phyloP scores from a whole-genome alignment of 345 rosid genomes.

The Eutrema yunnanense region DNA sequence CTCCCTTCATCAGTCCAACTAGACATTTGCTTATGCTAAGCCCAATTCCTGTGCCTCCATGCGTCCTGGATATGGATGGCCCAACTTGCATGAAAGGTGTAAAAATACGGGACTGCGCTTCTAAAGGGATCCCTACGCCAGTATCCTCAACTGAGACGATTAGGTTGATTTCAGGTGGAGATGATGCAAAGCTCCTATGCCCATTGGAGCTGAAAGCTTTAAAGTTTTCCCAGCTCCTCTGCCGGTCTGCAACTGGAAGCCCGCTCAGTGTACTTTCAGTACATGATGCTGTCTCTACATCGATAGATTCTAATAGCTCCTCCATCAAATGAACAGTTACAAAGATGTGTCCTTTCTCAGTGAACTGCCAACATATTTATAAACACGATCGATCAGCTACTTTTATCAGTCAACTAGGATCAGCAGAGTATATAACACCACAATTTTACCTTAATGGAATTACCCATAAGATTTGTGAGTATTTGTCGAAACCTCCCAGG shows the following conservation, averaged over 20 bases:
- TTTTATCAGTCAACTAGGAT: neutral
- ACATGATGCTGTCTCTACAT: constrained; percentile 49
- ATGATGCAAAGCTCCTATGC: constrained; percentile 24
- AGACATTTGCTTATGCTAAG: constrained; percentile 95
- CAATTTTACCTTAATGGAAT: constrained; percentile 67
- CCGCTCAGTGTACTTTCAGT: constrained; percentile 70
- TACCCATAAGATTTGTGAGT: constrained; percentile 92
- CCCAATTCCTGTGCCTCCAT: constrained; percentile 96
- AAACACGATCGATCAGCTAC: neutral
- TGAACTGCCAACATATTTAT: constrained; percentile 47
- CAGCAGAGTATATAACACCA: neutral
- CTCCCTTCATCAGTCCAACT: constrained; percentile 89
- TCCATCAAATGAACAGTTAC: constrained; percentile 80
- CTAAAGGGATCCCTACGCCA: constrained; percentile 82
- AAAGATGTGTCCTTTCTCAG: constrained; percentile 85
- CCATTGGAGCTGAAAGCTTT: constrained; percentile 50
- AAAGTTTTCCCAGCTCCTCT: constrained; percentile 67
- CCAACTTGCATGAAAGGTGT: constrained; percentile 96
- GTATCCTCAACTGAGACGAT: constrained; percentile 96
- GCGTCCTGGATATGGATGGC: constrained; percentile 81
- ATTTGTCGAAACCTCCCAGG: constrained; percentile 93
- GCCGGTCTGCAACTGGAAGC: constrained; percentile 68
- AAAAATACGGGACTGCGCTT: constrained; percentile 84
- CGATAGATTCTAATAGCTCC: constrained; percentile 50
- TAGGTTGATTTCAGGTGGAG: constrained; percentile 48